Conservation (phyloP, 306 rosid genomes). For the Calophaca sinica region DNA sequence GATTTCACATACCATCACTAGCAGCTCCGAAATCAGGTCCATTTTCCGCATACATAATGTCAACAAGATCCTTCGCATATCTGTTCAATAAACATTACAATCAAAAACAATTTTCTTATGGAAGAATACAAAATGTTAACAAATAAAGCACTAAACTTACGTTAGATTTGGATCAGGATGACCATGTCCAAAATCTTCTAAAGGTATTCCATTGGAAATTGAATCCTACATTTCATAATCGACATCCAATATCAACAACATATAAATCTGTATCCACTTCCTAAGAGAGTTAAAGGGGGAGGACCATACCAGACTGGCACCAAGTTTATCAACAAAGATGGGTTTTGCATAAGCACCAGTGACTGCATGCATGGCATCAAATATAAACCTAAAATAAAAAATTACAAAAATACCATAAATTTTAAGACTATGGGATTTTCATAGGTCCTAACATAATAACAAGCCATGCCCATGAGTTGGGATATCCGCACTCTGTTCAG, state of each 20-base stretch:
- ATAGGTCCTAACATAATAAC: slow-evolving; percentile 26
- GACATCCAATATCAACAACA: slow-evolving; percentile 46
- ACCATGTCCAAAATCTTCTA: slow-evolving; percentile 96
- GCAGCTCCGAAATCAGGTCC: slow-evolving; percentile 99
- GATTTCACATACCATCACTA: slow-evolving; percentile 83
- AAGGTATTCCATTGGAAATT: slow-evolving; percentile 86
- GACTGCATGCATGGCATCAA: slow-evolving; percentile 99
- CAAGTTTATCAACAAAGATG: slow-evolving; percentile 91
- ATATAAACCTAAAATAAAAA: slow-evolving; percentile 67
- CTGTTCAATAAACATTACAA: slow-evolving; percentile 57
- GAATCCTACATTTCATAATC: slow-evolving; percentile 72
- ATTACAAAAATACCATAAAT: slow-evolving; percentile 23
- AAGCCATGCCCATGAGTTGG: slow-evolving; percentile 15
- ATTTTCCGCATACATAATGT: slow-evolving; percentile 72
- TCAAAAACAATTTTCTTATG: slow-evolving; percentile 36
- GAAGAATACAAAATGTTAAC: slow-evolving; percentile 25
- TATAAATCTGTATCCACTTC: slow-evolving; percentile 20
- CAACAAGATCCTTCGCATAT: slow-evolving; percentile 92
- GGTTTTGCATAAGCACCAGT: slow-evolving; percentile 97
- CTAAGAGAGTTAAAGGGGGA: slow-evolving; percentile 28
- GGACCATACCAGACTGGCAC: slow-evolving; percentile 73
- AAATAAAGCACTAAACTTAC: slow-evolving; percentile 54
- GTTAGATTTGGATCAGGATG: slow-evolving; percentile 99
- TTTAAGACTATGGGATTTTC: slow-evolving; percentile 36
- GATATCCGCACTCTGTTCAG: slow-evolving; percentile 4